phyloP scores from a whole-genome alignment of 208 protist species.

The Trypanosoma congolense region DNA sequence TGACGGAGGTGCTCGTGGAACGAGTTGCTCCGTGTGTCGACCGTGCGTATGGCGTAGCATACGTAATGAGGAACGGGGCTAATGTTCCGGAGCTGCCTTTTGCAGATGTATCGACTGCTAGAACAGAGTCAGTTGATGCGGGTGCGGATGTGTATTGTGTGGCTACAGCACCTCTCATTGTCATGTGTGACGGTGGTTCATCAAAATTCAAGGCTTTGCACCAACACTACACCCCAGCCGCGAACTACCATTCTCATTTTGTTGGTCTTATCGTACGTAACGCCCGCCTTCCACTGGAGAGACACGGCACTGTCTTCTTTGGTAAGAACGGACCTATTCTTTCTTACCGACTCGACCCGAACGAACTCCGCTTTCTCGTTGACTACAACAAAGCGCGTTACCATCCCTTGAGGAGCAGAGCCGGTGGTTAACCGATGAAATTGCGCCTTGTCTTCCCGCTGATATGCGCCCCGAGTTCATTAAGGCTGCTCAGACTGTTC shows the following conservation, averaged over 20 bases:
- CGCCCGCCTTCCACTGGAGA: conserved; percentile 67
- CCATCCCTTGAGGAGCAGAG: conserved; percentile 70
- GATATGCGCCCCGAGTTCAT: conserved; percentile 77
- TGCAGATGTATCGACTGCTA: conserved; percentile 23
- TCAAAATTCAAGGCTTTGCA: conserved; percentile 88
- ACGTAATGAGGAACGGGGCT: conserved; percentile 49
- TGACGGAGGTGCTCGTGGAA: conserved; percentile 65
- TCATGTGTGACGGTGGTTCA: conserved; percentile 92
- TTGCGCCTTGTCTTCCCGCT: conserved; percentile 76
- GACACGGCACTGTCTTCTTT: conserved; percentile 89
- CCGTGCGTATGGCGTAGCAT: conserved; percentile 81
- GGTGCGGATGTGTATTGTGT: conserved; percentile 35
- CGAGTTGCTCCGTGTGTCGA: conserved; percentile 35
- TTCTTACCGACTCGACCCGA: conserved; percentile 80
- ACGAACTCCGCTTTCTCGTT: conserved; percentile 78
- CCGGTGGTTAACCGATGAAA: conserved; percentile 73
- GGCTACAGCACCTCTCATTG: conserved; percentile 75
- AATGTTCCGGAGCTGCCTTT: conserved; percentile 53
- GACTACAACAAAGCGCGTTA: conserved; percentile 82
- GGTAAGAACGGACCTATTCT: conserved; percentile 88
- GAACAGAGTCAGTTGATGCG: conserved; percentile 17
- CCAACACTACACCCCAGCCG: conserved; percentile 73
- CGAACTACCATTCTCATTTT: conserved; percentile 87
- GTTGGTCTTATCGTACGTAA: conserved; percentile 75
- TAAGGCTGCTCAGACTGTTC: conserved; percentile 36